Evolutionary conservation across 2,329 filamentous ascomycete genomes (phyloP), one percentile per base, ranked within the genome.

Genomic region (Neurospora sp.): DNA sequence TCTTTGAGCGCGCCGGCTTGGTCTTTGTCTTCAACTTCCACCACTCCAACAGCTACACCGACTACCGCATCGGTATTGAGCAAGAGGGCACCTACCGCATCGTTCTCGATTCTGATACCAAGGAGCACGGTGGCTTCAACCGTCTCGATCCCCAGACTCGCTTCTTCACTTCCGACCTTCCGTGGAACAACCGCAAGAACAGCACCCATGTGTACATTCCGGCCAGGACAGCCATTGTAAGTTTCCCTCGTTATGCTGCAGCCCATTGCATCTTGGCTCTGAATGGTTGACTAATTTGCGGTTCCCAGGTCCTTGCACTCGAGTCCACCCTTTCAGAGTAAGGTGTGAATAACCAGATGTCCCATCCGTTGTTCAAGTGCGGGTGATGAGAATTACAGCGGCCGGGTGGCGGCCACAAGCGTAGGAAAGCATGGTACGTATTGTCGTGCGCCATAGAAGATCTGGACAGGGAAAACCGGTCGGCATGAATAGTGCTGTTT

Each of bases 21-120:
- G 84, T 99, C 11, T 99, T 94, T 84, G 86, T 97, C 75, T 98
- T 99, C 86, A 99, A 99, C 82, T 97, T 98, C 85, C 90, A 98
- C 78, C 89, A 92, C 0, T 88, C 87, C 37, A 82, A 90, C 74
- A 97, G 93, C 80, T 99, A 91, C 81, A 90, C 90, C 11, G 96
- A 98, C 81, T 99, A 97, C 79, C 89, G 95, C 43, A 90, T 99
- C 66, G 96, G 96, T 19, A 86, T 99, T 46, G 93, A 98, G 68
- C 84, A 88, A 23, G 82, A 91, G 3, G 96, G 96, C 46, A 97
- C 92, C 1, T 99, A 99, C 81, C 87, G 88, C 69, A 89, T 97
- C 69, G 90, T 97, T 4, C 84, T 99, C 62, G 93, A 95, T 80
- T 90, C 90, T 0, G 96, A 99, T 79, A 84, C 86, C 67, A 85